Percentiles rank a stretch among this genome's conserved stretches.
Evolutionary conservation across 495 filamentous ascomycete genomes (phyloP).

Genomic region (Neurospora sp.): DNA sequence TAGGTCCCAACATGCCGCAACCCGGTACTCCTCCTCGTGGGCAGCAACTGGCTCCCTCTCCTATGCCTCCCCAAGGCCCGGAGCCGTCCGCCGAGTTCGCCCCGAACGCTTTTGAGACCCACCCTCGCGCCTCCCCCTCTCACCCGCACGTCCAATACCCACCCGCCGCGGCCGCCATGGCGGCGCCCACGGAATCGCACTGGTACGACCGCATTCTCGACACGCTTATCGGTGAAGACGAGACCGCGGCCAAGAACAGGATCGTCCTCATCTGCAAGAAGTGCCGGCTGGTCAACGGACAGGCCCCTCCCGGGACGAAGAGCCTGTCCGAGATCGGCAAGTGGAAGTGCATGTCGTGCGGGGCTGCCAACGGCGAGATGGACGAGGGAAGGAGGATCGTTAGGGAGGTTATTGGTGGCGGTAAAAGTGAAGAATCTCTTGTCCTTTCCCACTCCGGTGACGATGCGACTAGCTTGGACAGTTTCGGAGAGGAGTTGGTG

Average conservation of each 20-base stretch:
- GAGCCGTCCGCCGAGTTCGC: constrained; percentile 41
- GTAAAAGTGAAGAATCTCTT: background rate
- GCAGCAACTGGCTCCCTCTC: constrained; percentile 14
- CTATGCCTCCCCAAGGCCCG: constrained; percentile 16
- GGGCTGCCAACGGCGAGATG: constrained; percentile 69
- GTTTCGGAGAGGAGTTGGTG: background rate
- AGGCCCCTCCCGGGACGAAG: constrained; percentile 81
- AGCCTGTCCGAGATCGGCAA: constrained; percentile 68
- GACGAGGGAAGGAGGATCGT: constrained; percentile 56
- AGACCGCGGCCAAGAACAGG: constrained; percentile 83
- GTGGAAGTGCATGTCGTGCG: constrained; percentile 85
- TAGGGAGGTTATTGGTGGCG: constrained; percentile 34
- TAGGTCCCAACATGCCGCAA: constrained; percentile 6
- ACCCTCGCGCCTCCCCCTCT: constrained; percentile 1
- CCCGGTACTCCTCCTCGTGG: constrained; percentile 4
- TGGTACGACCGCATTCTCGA: constrained; percentile 96
- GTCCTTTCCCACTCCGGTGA: background rate
- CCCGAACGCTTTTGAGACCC: constrained; percentile 46
- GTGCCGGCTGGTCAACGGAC: constrained; percentile 89
- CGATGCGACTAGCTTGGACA: background rate
- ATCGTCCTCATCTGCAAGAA: constrained; percentile 74
- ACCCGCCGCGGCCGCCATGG: constrained; percentile 18
- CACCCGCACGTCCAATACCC: constrained; percentile 28
- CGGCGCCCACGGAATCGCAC: constrained; percentile 41
- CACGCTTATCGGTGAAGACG: constrained; percentile 87